Evolutionary conservation across 768 basidiomycete genomes (phyloP), one percentile per base, ranked within the genome.

Genomic region (Russula dissimulans): DNA sequence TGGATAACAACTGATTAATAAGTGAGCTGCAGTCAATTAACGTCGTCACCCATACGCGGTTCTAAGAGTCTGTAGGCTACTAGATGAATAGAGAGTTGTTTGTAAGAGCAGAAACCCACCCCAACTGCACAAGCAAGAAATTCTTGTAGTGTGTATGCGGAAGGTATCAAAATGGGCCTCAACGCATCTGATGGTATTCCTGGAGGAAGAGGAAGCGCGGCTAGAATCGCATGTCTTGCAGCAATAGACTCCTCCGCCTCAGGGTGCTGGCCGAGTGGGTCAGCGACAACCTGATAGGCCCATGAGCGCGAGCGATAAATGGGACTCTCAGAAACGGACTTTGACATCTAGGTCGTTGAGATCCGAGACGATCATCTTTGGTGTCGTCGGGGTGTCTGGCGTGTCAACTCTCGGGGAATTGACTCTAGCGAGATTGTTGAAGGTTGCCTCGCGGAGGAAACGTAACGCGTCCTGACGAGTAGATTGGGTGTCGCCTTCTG

Each of bases 141-240:
- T 59, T 90, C 89, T 47, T 87, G 82, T 12, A 91, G 69, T 15
- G 82, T 84, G 62, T 82, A 77, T 8, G 84, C 76, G 8, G 81
- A 61, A 7, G 86, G 87, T 32, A 91, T 80, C 51, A 82, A 63
- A 57, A 91, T 84, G 0, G 89, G 89, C 53, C 79, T 83, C 48
- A 91, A 75, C 1, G 79, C 79, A 54, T 86, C 84, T 41, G 83
- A 80, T 0, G 87, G 87, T 42, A 82, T 78, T 53, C 79, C 79
- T 2, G 73, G 67, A 6, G 89, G 89, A 5, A 90, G 71, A 9
- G 86, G 86, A 43, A 91, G 79, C 3, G 73, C 65, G 1, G 81
- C 80, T 5, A 91, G 72, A 14, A 83, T 70, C 5, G 78, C 72
- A 63, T 84, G 79, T 70, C 88, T 75, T 4, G 79, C 77, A 46